Evolutionary conservation across 176 grass and related monocot genomes (phyloP), one percentile per base, ranked within the genome.

Genomic region (Musa beccarii): DNA sequence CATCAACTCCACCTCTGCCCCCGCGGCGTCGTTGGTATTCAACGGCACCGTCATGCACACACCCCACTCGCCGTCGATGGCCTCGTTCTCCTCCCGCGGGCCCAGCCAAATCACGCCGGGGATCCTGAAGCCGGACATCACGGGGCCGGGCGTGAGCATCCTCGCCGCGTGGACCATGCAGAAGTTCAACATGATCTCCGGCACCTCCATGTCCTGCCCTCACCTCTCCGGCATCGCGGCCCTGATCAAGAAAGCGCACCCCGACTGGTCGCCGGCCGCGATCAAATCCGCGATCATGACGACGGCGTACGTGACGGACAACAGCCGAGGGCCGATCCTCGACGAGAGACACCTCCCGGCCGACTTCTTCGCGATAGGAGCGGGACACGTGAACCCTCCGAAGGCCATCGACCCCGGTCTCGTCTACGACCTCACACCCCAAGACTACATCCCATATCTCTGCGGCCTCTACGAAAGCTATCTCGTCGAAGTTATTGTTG

Each of bases 281-380:
- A 89, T 96, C 81, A 92, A 87, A 64, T 96, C 92, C 6, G 84
- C 92, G 12, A 53, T 96, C 23, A 89, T 96, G 84, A 96, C 92
- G 50, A 89, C 89, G 10, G 74, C 86, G 1, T 64, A 84, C 9
- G 11, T 66, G 5, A 85, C 6, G 2, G 55, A 85, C 52, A 81
- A 80, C 78, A 43, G 50, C 16, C 80, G 83, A 55, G 87, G 87
- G 63, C 86, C 81, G 9, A 89, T 96, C 51, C 0, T 49, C 11
- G 82, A 89, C 76, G 77, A 69, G 66, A 49, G 72, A 49, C 78
- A 75, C 52, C 21, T 7, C 20, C 82, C 63, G 56, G 86, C 92
- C 64, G 67, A 75, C 19, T 73, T 78, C 63, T 82, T 84, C 3
- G 86, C 89, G 24, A 52, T 80, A 12, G 92, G 89, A 69, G 71